Evolutionary conservation across 768 basidiomycete species (phyloP), one percentile per base, ranked within the genome.

Genomic region (Tricholoma saponaceum): DNA sequence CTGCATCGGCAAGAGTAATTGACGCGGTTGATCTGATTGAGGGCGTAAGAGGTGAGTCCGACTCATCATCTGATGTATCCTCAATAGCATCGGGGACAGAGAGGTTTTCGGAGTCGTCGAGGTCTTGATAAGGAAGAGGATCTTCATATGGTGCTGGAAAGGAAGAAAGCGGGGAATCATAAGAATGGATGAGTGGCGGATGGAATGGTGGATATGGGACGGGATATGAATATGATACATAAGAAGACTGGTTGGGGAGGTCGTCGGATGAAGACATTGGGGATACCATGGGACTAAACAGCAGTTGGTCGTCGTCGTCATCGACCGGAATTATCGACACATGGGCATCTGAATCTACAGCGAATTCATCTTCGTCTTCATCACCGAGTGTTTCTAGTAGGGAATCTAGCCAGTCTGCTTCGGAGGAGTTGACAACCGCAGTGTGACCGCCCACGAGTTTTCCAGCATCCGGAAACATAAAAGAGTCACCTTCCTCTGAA

Each of bases 41-140:
- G 50, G 86, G 87, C 6, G 87, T 85, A 9, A 81, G 79, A 9
- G 78, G 81, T 4, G 81, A 74, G 64, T 92, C 90, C 14, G 89
- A 90, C 76, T 91, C 90, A 74, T 92, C 90, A 73, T 92, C 90
- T 46, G 90, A 92, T 35, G 80, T 83, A 71, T 92, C 90, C 69
- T 91, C 89, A 78, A 91, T 88, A 41, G 88, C 84, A 66, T 91
- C 90, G 44, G 88, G 89, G 43, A 90, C 82, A 26, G 86, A 75
- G 30, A 84, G 77, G 66, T 87, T 86, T 64, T 87, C 87, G 61
- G 82, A 65, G 72, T 88, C 84, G 72, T 87, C 83, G 60, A 72
- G 62, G 64, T 83, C 77, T 66, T 79, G 80, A 63, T 86, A 87
- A 55, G 89, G 84, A 46, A 87, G 76, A 47, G 86, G 78, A 67